Conservation (phyloP, 2,329 filamentous ascomycete species). For the Aspergillus sp. region DNA sequence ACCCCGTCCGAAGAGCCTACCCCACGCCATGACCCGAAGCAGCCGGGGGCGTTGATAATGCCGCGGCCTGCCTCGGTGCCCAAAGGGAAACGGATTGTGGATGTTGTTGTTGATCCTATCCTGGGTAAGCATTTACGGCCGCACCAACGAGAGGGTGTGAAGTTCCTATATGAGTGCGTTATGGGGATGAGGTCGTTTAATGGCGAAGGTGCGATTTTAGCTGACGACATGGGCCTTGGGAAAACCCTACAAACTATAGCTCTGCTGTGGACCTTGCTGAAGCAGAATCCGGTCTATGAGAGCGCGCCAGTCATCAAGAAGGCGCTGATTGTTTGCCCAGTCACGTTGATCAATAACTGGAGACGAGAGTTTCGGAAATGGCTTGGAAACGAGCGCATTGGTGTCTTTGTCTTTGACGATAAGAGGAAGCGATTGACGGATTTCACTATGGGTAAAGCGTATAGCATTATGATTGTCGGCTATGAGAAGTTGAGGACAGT, state of each 20-base stretch:
- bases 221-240: conserved; percentile 74
- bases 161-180: conserved; percentile 72
- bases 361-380: conserved; percentile 71
- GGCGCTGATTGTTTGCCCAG: conserved; percentile 71
- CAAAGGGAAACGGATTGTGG: conserved; percentile 65
- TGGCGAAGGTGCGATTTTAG: conserved; percentile 68
- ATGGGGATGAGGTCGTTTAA: conserved; percentile 69
- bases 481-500: conserved; percentile 69
- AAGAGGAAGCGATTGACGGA: conserved; percentile 62
- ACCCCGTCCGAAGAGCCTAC: conserved; percentile 48
- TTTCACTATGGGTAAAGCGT: conserved; percentile 67
- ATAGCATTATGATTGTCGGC: conserved; percentile 71
- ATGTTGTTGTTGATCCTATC: conserved; percentile 71
- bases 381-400: conserved; percentile 69
- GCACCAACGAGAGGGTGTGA: conserved; percentile 68
- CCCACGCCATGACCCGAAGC: conserved; percentile 65
- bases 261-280: conserved; percentile 69
- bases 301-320: conserved; percentile 64
- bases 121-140: conserved; percentile 62
- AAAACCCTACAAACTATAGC: conserved; percentile 74
- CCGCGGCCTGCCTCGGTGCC: conserved; percentile 57
- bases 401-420: conserved; percentile 65
- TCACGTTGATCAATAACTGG: conserved; percentile 72
- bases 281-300: conserved; percentile 67
- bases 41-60: conserved; percentile 65